A percentile compares a stretch with the other conserved stretches of the same genome.
These are phyloP conservation scores for Pisolithus albus DNA, from an alignment of 768 basidiomycete genomes.

Conservation along the genomic window DNA sequence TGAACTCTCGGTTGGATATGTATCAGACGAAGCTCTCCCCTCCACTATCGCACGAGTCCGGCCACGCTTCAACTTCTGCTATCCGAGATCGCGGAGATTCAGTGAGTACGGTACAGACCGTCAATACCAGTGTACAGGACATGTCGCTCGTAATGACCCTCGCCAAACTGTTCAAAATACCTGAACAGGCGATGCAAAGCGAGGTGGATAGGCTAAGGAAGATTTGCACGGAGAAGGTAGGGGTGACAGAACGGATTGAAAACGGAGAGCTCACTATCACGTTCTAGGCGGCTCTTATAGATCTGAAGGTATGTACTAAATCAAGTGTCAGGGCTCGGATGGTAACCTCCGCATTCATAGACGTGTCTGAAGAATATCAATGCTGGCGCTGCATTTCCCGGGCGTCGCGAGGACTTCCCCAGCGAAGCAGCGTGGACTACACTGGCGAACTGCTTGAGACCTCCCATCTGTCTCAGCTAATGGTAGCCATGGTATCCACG, in stretches of 20 bases:
- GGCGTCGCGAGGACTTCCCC: conserved; percentile 80
- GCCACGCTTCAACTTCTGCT: conserved; percentile 57
- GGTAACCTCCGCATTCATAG: conserved; percentile 31
- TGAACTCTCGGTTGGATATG: conserved; percentile 73
- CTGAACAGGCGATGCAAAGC: conserved; percentile 56
- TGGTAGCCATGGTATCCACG: conserved; percentile 77
- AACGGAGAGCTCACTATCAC: conserved; percentile 2
- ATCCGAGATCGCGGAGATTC: conserved; percentile 52
- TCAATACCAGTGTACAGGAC: conserved; percentile 49
- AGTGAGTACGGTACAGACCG: conserved; percentile 29
- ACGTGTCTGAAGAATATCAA: conserved; percentile 90
- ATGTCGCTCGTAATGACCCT: conserved; percentile 74
- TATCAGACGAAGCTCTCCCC: conserved; percentile 79
- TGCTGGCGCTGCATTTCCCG: conserved; percentile 76
- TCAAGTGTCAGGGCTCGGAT: background rate
- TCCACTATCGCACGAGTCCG: conserved; percentile 52
- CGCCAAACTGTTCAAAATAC: conserved; percentile 67
- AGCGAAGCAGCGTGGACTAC: conserved; percentile 74
- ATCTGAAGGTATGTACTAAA: conserved; percentile 66
- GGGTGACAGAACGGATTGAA: conserved; percentile 1
- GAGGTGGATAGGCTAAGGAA: conserved; percentile 65
- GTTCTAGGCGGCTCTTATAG: conserved; percentile 69
- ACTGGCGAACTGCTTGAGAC: conserved; percentile 82
- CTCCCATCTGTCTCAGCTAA: conserved; percentile 77
- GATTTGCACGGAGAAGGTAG: conserved; percentile 71